Conservation (phyloP, 768 basidiomycete genomes). For the Suillus lakei region DNA sequence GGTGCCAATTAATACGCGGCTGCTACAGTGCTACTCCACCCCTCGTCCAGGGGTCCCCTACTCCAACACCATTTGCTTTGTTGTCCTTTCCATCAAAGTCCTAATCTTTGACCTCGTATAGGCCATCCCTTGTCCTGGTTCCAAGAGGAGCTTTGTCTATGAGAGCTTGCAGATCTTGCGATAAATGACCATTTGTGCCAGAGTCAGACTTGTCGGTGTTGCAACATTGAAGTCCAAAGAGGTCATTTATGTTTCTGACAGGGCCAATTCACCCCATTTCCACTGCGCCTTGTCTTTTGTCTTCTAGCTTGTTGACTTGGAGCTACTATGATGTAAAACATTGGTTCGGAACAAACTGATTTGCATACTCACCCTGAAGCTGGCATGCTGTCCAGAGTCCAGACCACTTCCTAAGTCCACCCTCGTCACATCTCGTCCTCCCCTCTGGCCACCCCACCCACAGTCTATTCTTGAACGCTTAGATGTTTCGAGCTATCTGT, state of each 20-base stretch:
- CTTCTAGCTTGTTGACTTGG: constrained; percentile 64
- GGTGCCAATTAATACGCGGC: no score
- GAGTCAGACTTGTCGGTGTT: constrained; percentile 56
- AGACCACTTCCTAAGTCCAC: constrained; percentile 57
- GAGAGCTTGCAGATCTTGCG: constrained; percentile 61
- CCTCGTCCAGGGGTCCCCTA: no score
- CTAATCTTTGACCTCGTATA: constrained; percentile 85
- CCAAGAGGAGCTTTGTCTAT: constrained; percentile 80
- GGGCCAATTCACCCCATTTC: constrained; percentile 89
- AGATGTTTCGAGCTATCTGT: constrained; percentile 90
- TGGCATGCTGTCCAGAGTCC: constrained; percentile 64
- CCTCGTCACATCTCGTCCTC: constrained; percentile 52
- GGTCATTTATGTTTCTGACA: constrained; percentile 89
- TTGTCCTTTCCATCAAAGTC: constrained; percentile 62
- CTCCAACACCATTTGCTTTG: not conserved
- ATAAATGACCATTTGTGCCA: constrained; percentile 29
- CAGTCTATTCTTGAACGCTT: constrained; percentile 84
- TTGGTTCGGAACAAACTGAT: constrained; percentile 1
- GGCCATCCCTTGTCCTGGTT: constrained; percentile 69
- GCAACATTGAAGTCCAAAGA: constrained; percentile 93
- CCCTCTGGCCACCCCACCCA: constrained; percentile 68
- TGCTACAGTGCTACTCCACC: no score
- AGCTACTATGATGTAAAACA: constrained; percentile 52
- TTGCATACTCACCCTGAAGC: constrained; percentile 71
- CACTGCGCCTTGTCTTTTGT: constrained; percentile 74